These are phyloP conservation scores for Sporothrix brasiliensis DNA, from an alignment of 2,329 filamentous ascomycete genomes.

Conservation along the genomic window DNA sequence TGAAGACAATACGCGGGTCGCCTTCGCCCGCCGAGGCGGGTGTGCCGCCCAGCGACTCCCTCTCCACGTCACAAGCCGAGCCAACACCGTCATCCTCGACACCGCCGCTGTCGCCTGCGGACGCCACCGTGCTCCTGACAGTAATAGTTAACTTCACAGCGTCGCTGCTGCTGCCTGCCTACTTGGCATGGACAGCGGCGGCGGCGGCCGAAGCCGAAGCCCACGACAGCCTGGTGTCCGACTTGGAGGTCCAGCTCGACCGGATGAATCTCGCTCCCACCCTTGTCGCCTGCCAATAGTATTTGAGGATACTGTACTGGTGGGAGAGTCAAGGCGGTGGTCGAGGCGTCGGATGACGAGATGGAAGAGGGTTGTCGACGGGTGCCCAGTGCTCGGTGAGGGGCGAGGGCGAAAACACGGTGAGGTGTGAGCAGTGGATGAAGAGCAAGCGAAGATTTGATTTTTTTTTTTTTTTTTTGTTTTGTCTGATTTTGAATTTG, in stretches of 20 bases:
- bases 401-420: constrained; percentile 13
- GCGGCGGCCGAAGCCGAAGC: constrained; percentile 6
- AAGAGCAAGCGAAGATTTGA: constrained; percentile 31
- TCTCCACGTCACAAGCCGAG: not conserved
- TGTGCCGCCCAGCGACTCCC: not conserved
- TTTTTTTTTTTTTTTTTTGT: too few species aligned
- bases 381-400: constrained; percentile 22
- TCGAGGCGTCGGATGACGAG: not conserved
- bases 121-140: constrained; percentile 3
- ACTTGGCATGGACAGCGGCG: constrained; percentile 28
- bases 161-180: constrained; percentile 26
- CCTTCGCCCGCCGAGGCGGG: not conserved
- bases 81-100: not conserved
- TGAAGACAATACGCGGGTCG: not conserved
- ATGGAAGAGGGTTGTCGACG: not conserved
- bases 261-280: constrained; percentile 15
- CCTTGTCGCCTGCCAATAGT: constrained; percentile 32
- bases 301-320: constrained; percentile 19
- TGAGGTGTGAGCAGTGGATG: constrained; percentile 13
- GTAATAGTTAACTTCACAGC: constrained; percentile 7
- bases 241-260: not conserved
- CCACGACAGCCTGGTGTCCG: not conserved
- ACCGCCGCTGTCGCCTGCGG: not conserved
- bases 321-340: constrained; percentile 14
- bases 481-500: not conserved